A percentile compares a stretch with the other conserved stretches of the same genome.
phyloP scores from a whole-genome alignment of 2,329 filamentous ascomycete genomes.

The Alternaria ventricosa region DNA sequence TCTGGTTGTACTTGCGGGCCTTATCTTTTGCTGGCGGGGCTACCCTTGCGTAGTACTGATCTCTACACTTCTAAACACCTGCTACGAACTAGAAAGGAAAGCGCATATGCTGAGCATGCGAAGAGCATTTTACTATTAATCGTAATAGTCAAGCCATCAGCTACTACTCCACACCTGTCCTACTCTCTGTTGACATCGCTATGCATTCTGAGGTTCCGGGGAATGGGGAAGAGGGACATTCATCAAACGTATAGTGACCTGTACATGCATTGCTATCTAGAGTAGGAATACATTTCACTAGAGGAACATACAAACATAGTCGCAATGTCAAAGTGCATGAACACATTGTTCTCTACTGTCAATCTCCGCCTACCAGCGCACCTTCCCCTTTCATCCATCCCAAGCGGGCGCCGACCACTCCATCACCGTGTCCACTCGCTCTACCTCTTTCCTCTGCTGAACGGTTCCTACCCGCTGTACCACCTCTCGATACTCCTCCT shows the following conservation, averaged over 20 bases:
- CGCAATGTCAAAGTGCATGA: no score
- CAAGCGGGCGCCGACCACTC: neutral
- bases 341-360: neutral
- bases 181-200: neutral
- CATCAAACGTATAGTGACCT: neutral
- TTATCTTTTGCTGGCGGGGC: neutral
- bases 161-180: neutral
- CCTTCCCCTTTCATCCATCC: neutral
- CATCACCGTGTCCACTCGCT: neutral
- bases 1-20: neutral
- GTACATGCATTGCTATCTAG: neutral
- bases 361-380: neutral
- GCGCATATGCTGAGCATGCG: neutral
- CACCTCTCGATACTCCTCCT: neutral
- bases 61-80: neutral
- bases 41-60: neutral
- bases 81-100: accelerated
- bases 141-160: neutral
- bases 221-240: neutral
- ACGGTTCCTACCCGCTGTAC: neutral
- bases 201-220: neutral
- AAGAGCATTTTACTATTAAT: accelerated
- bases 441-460: neutral
- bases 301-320: no score
- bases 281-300: no score